Conservation (phyloP, 768 basidiomycete genomes). For the Rhodotorula kratochvilovae region DNA sequence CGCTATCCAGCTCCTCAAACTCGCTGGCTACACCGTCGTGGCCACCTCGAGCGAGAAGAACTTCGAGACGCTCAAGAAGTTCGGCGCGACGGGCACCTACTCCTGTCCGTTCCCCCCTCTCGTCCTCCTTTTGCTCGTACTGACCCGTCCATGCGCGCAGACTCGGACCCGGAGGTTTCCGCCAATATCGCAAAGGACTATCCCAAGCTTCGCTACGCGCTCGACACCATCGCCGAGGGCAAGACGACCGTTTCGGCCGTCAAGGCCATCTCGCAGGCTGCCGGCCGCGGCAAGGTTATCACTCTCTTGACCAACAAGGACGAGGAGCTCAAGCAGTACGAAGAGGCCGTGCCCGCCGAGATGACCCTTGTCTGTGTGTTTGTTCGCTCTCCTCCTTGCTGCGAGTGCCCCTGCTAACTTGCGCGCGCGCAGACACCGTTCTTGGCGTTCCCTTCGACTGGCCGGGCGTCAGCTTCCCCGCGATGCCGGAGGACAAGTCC, state of each 20-base stretch:
- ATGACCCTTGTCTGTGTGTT: constrained; percentile 21
- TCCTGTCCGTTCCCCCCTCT: constrained; percentile 42
- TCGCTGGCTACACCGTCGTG: constrained; percentile 52
- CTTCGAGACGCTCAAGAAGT: constrained; percentile 47
- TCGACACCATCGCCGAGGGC: constrained; percentile 38
- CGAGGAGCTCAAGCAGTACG: constrained; percentile 4
- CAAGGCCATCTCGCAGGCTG: neutral
- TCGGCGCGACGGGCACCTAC: constrained; percentile 53
- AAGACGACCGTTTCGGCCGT: constrained; percentile 22
- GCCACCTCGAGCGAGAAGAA: constrained; percentile 53
- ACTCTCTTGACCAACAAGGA: constrained; percentile 18
- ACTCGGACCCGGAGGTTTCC: constrained; percentile 28
- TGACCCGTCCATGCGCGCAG: neutral
- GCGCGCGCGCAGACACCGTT: constrained; percentile 9
- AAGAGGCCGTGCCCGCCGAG: constrained; percentile 4
- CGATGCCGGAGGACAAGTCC: constrained; percentile 10
- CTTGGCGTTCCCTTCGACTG: constrained; percentile 19
- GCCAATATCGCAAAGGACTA: constrained; percentile 34
- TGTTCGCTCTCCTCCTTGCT: neutral
- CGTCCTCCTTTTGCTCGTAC: too few species aligned
- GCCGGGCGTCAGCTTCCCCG: constrained; percentile 15
- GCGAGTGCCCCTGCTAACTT: neutral
- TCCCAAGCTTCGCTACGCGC: constrained; percentile 21
- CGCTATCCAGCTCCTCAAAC: constrained; percentile 52
- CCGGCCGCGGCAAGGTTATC: constrained; percentile 25